Base-by-base conservation (phyloP, 257 asterid species). In the Rehmannia glutinosa region DNA sequence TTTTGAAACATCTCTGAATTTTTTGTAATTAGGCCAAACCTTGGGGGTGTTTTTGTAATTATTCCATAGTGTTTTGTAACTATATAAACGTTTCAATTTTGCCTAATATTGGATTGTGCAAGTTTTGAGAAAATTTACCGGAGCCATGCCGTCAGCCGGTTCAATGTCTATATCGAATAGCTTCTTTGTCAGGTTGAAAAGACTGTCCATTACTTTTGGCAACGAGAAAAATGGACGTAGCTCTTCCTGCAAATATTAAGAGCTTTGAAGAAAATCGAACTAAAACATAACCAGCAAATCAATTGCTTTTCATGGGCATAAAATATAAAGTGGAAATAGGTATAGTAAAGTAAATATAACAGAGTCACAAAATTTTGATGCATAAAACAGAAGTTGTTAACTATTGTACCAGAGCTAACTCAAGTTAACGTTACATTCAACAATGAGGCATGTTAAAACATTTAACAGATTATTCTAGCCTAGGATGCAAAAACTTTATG, bases 161-260 rank as follows among this genome's bases (percentile, higher is more conserved):
- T 86, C 95, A 3, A 88, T 81, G 25, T 76, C 79, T 68, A 90
- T 72, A 13, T 76, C 92, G 16, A 90, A 87, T 20, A 90, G 87
- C 85, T 69, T 84, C 77, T 79, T 84, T 53, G 87, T 66, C 56
- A 90, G 87, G 69, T 75, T 73, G 75, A 87, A 87, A 42, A 90
- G 90, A 38, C 95, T 95, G 65, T 87, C 92, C 90, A 86, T 81
- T 41, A 90, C 97, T 75, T 78, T 90, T 25, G 90, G 89, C 81
- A 90, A 68, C n/a, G 97, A 80, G 73, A 90, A 87, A 82, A 82
- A 87, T 46, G 87, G 92, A 19, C 97, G 90, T 21, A 90, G 76
- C 70, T 83, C 97, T 80, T 90, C 97, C 97, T 90, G 86, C 20
- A 69, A 41, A 72, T 20, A 51, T 43, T 12, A 16, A 74, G 60